Evolutionary conservation across 345 rosid species (phyloP).

Genomic region (Corymbia maculata): DNA sequence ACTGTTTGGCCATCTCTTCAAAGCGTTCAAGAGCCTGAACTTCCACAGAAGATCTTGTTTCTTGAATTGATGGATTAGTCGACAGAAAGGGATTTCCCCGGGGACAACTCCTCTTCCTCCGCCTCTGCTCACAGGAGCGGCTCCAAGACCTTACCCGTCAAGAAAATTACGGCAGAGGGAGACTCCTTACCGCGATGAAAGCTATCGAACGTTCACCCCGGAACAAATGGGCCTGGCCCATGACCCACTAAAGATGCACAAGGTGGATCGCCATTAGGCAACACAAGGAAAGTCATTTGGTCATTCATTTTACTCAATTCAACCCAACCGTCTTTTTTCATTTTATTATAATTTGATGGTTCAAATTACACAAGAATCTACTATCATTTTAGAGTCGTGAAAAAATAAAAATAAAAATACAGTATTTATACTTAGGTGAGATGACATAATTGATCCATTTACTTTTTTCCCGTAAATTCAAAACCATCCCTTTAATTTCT

Average conservation of each 20-base stretch:
- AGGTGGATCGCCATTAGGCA: background rate
- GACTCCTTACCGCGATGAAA: constrained; percentile 5
- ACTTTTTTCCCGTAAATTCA: too few species aligned
- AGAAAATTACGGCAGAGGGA: constrained; percentile 23
- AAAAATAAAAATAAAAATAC: too few species aligned
- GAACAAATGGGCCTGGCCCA: background rate
- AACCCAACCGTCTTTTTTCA: too few species aligned
- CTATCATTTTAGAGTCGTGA: background rate
- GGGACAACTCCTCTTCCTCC: constrained; percentile 67
- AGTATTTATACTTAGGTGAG: background rate
- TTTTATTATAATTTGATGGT: too few species aligned
- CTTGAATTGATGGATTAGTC: constrained; percentile 10
- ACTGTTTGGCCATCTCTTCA: background rate
- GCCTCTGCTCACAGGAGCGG: constrained; percentile 20
- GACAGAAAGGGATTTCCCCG: constrained; percentile 23
- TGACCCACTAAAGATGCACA: background rate
- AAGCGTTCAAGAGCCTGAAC: background rate
- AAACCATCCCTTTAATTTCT: too few species aligned
- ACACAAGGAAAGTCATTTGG: background rate
- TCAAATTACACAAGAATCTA: too few species aligned
- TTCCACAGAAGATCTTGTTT: background rate
- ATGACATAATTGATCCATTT: background rate
- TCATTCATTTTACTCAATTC: background rate
- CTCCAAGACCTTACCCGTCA: constrained; percentile 19
- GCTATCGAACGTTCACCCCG: constrained; percentile 5